Conservation (phyloP, 2,329 filamentous ascomycete genomes). For the Nakataea oryzae region DNA sequence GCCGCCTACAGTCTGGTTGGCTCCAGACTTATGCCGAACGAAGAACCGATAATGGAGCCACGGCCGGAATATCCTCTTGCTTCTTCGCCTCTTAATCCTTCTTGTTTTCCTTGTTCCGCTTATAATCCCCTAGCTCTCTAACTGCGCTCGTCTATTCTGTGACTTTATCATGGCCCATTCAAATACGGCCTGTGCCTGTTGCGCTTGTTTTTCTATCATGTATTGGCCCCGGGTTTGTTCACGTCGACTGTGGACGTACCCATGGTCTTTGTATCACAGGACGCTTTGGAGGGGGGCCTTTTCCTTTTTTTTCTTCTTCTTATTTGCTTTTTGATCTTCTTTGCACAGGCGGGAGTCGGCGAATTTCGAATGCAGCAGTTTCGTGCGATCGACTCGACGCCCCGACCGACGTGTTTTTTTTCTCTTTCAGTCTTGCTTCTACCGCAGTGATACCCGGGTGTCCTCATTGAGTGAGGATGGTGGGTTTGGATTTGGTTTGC, state of each 20-base stretch:
- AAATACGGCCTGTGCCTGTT: not conserved
- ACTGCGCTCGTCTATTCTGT: not conserved
- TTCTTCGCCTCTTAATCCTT: not conserved
- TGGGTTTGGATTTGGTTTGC: not conserved
- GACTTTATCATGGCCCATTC: not conserved
- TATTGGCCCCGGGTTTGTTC: not conserved
- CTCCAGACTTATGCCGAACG: not conserved
- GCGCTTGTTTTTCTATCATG: not conserved
- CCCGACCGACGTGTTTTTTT: too few relatives aligned
- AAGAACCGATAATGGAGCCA: not conserved
- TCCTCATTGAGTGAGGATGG: conserved; percentile 3
- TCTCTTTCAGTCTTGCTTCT: not conserved
- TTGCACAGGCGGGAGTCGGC: not conserved
- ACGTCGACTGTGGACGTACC: not conserved
- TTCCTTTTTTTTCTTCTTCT: not conserved
- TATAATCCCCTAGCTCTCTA: not conserved
- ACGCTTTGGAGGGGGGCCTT: not conserved
- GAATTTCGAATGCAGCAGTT: not conserved
- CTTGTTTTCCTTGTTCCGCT: not conserved
- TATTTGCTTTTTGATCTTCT: not conserved
- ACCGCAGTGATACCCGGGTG: not conserved
- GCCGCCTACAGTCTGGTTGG: not conserved
- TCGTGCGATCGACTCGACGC: not conserved
- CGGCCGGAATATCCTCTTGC: not conserved
- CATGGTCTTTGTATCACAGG: not conserved